Evolutionary conservation across 1,284 basidiomycete genomes (phyloP).

Genomic region (Ustilago nuda): DNA sequence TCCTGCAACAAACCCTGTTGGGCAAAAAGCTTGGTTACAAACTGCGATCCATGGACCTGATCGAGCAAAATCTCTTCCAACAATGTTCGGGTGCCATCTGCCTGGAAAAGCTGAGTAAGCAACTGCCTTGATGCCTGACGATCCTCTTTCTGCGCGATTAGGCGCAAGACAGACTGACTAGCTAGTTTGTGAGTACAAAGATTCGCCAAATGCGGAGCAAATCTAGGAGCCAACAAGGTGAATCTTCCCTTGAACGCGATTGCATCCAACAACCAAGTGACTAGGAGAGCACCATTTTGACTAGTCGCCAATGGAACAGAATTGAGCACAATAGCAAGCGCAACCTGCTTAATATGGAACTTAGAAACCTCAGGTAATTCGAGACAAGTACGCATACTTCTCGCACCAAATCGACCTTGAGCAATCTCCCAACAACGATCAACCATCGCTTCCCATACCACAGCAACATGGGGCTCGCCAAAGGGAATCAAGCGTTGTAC

Average conservation of each 20-base stretch:
- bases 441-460: conserved; percentile 97
- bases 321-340: conserved; percentile 92
- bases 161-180: conserved; percentile 87
- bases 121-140: conserved; percentile 63
- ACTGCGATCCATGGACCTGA: conserved; percentile 82
- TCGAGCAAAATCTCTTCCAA: conserved; percentile 85
- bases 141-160: conserved; percentile 69
- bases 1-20: conserved; percentile 73
- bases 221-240: conserved; percentile 89
- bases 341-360: conserved; percentile 80
- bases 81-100: conserved; percentile 76
- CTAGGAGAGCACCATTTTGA: conserved; percentile 91
- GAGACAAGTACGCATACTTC: conserved; percentile 95
- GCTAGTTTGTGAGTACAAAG: conserved; percentile 98
- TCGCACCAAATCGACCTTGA: conserved; percentile 94
- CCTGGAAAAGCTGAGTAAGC: conserved; percentile 70
- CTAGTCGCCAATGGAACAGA: conserved; percentile 97
- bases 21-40: conserved; percentile 91
- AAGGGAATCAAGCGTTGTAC: conserved; percentile 94
- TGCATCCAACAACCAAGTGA: conserved; percentile 96
- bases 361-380: conserved; percentile 81
- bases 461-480: conserved; percentile 86
- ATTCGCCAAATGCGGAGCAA: conserved; percentile 93
- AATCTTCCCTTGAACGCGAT: conserved; percentile 92
- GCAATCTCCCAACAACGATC: conserved; percentile 98